A percentile compares a stretch with the other conserved stretches of the same genome.
phyloP scores from a whole-genome alignment of 139 green algal species.

The Micractinium conductrix region DNA sequence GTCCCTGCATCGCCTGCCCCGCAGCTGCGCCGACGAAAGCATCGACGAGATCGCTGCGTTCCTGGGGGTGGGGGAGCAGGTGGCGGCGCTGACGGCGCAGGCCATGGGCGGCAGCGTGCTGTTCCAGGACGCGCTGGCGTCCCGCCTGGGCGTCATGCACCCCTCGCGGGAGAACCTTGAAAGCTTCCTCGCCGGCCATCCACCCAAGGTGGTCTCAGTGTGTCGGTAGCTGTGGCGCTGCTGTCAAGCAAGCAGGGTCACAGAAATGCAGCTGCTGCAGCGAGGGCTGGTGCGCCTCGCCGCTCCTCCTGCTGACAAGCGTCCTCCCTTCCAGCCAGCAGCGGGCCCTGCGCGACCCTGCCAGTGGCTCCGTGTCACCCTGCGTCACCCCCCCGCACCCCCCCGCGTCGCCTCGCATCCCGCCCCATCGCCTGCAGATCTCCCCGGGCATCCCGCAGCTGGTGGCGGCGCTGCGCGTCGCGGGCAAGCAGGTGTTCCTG shows the following conservation, averaged over 20 bases:
- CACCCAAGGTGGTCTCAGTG: slow-evolving; percentile 57
- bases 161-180: slow-evolving; percentile 67
- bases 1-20: background rate
- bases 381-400: no score
- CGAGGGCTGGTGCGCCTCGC: no score
- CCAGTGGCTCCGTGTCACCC: no score
- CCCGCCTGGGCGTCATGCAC: slow-evolving; percentile 86
- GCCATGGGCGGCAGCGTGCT: slow-evolving; percentile 92
- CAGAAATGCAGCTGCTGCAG: no score
- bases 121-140: slow-evolving; percentile 91
- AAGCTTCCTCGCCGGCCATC: slow-evolving; percentile 76
- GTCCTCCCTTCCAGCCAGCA: no score
- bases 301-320: no score
- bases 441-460: slow-evolving; percentile 90
- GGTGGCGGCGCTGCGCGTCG: slow-evolving; percentile 65
- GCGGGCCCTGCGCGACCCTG: no score
- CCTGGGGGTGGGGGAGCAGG: slow-evolving; percentile 87
- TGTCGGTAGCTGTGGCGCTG: no score
- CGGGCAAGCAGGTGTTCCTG: slow-evolving; percentile 87
- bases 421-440: no score
- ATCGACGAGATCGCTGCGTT: slow-evolving; percentile 97
- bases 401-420: no score
- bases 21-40: slow-evolving; percentile 93
- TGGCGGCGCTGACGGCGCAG: slow-evolving; percentile 85
- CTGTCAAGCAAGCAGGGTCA: no score